Percentiles rank a stretch among this genome's conserved stretches.
These are phyloP conservation scores for Phytophthora idaei DNA, from an alignment of 352 stramenopile genomes.

Conservation along the genomic window DNA sequence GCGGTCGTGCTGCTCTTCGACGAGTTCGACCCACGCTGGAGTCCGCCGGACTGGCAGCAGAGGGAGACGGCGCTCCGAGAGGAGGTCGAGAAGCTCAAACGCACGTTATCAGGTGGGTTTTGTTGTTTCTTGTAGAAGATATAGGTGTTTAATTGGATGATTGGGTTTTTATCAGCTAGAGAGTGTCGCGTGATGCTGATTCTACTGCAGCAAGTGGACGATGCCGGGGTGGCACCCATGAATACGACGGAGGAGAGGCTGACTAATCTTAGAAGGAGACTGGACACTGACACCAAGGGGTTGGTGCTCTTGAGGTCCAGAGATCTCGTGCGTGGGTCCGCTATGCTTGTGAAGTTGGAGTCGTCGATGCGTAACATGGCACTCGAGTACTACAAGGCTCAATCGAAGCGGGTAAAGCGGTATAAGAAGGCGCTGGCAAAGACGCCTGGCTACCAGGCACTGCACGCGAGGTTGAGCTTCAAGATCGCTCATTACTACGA, in stretches of 20 bases:
- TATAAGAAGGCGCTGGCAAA: slow-evolving; percentile 86
- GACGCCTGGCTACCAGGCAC: slow-evolving; percentile 46
- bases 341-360: slow-evolving; percentile 77
- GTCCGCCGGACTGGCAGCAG: slow-evolving; percentile 67
- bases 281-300: slow-evolving; percentile 80
- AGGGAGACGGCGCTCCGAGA: slow-evolving; percentile 74
- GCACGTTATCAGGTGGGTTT: slow-evolving; percentile 48
- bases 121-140: not conserved
- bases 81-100: slow-evolving; percentile 77
- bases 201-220: slow-evolving; percentile 82
- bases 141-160: not conserved
- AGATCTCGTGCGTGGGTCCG: slow-evolving; percentile 66
- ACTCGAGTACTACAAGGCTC: slow-evolving; percentile 89
- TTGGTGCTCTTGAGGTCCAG: slow-evolving; percentile 69
- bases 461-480: slow-evolving; percentile 83
- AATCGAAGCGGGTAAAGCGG: slow-evolving; percentile 88
- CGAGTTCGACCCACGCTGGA: slow-evolving; percentile 84
- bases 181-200: slow-evolving; percentile 84
- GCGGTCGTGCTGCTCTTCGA: slow-evolving; percentile 85
- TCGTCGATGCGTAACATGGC: slow-evolving; percentile 72
- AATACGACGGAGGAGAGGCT: slow-evolving; percentile 82
- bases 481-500: slow-evolving; percentile 92
- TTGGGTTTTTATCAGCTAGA: slow-evolving; percentile 37
- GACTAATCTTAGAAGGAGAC: slow-evolving; percentile 59
- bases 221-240: slow-evolving; percentile 57